Evolutionary conservation across 331 rosid species (phyloP).

Genomic region (Cydonia oblonga): DNA sequence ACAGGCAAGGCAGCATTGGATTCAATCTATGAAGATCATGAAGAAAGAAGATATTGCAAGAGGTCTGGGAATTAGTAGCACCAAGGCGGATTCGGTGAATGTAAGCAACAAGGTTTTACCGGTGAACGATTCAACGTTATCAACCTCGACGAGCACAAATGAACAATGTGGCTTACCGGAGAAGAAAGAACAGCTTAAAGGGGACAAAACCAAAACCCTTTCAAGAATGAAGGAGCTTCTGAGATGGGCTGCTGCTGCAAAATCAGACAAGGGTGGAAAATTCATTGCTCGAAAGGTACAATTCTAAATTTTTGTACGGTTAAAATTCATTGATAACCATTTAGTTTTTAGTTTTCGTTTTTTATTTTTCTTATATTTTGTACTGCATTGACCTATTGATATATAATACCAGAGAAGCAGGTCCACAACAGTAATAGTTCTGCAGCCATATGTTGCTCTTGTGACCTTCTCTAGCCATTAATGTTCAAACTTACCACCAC

Average conservation of each 20-base stretch:
- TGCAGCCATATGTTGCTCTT: neutral
- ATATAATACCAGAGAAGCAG: neutral
- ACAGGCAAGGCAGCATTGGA: conserved; percentile 16
- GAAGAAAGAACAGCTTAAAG: conserved; percentile 30
- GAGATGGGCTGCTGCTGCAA: conserved; percentile 80
- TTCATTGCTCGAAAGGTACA: conserved; percentile 53
- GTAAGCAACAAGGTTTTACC: conserved; percentile 68
- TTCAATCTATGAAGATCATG: conserved; percentile 36
- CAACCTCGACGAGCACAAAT: conserved; percentile 18
- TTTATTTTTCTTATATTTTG: neutral
- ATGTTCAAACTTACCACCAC: neutral
- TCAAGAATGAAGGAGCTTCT: conserved; percentile 83
- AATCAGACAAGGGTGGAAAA: conserved; percentile 60
- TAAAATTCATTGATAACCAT: neutral
- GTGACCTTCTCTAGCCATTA: neutral
- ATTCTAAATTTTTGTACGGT: neutral
- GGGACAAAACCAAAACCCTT: conserved; percentile 39
- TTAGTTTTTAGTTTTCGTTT: neutral
- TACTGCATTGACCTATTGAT: neutral
- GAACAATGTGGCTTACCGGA: conserved; percentile 21
- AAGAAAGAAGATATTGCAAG: conserved; percentile 44
- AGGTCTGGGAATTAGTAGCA: conserved; percentile 25
- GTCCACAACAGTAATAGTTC: neutral
- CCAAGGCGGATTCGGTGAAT: conserved; percentile 31
- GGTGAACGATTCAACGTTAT: conserved; percentile 39